Percentiles rank a stretch among this genome's conserved stretches.
Evolutionary conservation across 257 asterid species (phyloP).

Genomic region (Solanum pennellii): DNA sequence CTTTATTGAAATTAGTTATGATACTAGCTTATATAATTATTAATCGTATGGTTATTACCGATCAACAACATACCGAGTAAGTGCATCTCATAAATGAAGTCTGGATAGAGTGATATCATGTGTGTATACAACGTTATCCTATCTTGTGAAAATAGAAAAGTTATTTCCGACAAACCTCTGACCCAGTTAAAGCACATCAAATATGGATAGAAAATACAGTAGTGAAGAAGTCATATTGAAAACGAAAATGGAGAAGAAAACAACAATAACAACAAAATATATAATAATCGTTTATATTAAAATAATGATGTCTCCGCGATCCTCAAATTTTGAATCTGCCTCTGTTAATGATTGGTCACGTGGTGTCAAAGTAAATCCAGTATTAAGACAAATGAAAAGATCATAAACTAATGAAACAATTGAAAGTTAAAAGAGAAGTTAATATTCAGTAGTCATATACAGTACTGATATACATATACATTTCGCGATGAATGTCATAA

Average conservation of each 20-base stretch:
- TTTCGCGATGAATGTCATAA: background rate
- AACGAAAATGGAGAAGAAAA: background rate
- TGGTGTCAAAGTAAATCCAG: background rate
- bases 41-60: background rate
- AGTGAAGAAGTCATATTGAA: fast-evolving
- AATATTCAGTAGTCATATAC: background rate
- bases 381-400: background rate
- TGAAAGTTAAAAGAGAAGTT: background rate
- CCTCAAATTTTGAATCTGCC: background rate
- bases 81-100: background rate
- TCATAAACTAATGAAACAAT: background rate
- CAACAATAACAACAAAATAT: background rate
- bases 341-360: background rate
- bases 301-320: background rate
- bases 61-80: background rate
- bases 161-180: background rate
- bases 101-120: background rate
- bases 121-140: background rate
- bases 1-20: too few relatives aligned
- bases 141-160: fast-evolving
- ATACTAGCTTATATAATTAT: too few relatives aligned
- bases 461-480: background rate
- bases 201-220: background rate
- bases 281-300: background rate
- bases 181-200: background rate